These are phyloP conservation scores for Sisymbrium altissimum DNA, from an alignment of 345 rosid species.

Conservation along the genomic window DNA sequence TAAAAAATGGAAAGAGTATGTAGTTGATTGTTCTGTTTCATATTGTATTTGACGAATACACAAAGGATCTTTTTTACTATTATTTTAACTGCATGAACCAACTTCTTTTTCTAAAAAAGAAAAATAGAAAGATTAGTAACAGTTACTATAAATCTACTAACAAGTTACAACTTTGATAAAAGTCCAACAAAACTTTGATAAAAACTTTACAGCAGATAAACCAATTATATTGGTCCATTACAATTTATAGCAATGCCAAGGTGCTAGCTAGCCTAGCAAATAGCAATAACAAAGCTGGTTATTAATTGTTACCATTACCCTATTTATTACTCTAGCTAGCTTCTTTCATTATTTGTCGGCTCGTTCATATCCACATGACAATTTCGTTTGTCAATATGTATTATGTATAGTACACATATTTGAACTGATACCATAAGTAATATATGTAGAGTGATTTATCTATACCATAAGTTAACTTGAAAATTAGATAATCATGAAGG, in stretches of 20 bases:
- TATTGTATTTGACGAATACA: not conserved
- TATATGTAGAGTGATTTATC: too few species aligned
- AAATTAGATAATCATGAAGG: too few species aligned
- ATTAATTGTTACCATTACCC: not conserved
- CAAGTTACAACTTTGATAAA: not conserved
- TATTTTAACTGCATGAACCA: not conserved
- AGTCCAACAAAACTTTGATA: too few species aligned
- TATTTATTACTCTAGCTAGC: not conserved
- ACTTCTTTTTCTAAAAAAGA: too few species aligned
- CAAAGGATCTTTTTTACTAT: not conserved
- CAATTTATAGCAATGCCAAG: not conserved
- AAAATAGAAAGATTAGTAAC: not conserved
- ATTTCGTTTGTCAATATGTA: not conserved
- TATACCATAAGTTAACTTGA: too few species aligned
- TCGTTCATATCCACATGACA: not conserved
- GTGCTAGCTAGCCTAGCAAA: too few species aligned
- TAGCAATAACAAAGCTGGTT: not conserved
- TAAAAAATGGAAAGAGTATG: too few species aligned
- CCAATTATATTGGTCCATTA: not conserved
- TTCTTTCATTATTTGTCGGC: not conserved
- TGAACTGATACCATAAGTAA: not conserved
- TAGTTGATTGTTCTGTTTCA: not conserved
- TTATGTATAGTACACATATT: too few species aligned
- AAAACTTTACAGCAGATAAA: not conserved
- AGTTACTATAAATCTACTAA: not conserved